Base-by-base conservation (phyloP, 1,139 yeast genomes). In the Tardiomyces digboiensis region DNA sequence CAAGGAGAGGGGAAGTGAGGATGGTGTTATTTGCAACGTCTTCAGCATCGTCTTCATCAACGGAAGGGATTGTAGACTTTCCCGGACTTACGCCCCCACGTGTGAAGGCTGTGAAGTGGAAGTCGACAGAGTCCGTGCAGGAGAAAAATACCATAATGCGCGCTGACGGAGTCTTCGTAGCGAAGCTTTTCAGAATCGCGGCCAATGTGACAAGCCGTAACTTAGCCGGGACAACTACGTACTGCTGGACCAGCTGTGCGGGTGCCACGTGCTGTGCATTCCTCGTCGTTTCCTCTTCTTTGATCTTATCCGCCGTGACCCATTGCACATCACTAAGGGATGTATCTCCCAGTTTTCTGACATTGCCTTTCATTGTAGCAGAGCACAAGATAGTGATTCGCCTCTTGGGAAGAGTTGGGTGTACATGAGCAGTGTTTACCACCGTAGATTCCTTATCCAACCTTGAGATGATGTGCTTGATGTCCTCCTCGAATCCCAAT, bases 41-140 rank as follows among this genome's bases (percentile, higher is more conserved):
- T 20, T 50, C 51, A 2, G 56, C 61, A n/a, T 54, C 62, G 42
- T 45, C 68, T 13, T 51, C 62, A 7, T 54, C 57, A 21, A 54
- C 55, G n/a, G n/a, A n/a, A n/a, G n/a, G n/a, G 21, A 52, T 47
- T 20, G 53, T 48, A 51, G 29, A 51, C 50, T 16, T 56, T 55
- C 23, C 52, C 54, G 39, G 50, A 57, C 36, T 51, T 49, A 21
- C 42, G 46, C 62, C 62, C 54, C 67, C 54, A 53, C 57, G 50
- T 5, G 93, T 74, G 54, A 89, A 80, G 0, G 79, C 82, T 42
- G 78, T 76, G 61, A 80, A 87, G 64, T 91, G 97, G 67, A 84
- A 91, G 54, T 91, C 88, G 19, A 93, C 97, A 13, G 96, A 84
- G 59, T 91, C 97, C 0, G 97, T 80, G 66, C 98, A 91, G 7